Conservation (phyloP, 208 protist species). For the Wallacemonas sp. region DNA sequence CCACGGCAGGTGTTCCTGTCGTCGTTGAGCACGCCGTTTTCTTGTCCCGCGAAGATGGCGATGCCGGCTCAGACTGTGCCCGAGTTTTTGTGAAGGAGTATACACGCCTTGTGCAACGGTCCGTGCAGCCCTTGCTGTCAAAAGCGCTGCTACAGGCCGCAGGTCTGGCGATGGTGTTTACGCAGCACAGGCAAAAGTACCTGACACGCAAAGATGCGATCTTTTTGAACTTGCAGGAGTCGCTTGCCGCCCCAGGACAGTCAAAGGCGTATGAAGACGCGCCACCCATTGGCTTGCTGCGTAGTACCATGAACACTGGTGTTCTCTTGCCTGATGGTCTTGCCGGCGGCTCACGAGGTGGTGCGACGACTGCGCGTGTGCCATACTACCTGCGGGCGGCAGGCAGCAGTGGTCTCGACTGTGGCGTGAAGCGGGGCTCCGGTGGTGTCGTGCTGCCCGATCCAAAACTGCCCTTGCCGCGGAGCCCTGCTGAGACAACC, state of each 20-base stretch:
- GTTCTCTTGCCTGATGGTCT: background rate
- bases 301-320: no score
- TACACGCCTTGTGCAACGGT: slow-evolving; percentile 36
- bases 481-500: background rate
- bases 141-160: slow-evolving; percentile 2
- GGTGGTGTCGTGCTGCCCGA: slow-evolving; percentile 25
- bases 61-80: slow-evolving; percentile 63
- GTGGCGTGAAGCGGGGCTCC: no score
- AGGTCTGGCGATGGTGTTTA: background rate
- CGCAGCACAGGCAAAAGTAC: background rate
- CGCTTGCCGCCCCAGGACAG: background rate
- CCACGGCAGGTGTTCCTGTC: slow-evolving; percentile 26
- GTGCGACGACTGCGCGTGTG: slow-evolving; percentile 18
- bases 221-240: background rate
- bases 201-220: background rate
- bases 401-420: no score
- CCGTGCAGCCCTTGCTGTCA: slow-evolving; percentile 5
- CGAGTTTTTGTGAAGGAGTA: slow-evolving; percentile 77
- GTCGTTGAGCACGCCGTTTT: slow-evolving; percentile 66
- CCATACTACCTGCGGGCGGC: slow-evolving; percentile 59
- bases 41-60: slow-evolving; percentile 41
- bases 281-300: no score
- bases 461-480: background rate
- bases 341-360: background rate
- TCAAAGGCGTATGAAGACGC: background rate